Base-by-base conservation (phyloP, 176 grass and related monocot genomes). In the Coix lacrymajobi region DNA sequence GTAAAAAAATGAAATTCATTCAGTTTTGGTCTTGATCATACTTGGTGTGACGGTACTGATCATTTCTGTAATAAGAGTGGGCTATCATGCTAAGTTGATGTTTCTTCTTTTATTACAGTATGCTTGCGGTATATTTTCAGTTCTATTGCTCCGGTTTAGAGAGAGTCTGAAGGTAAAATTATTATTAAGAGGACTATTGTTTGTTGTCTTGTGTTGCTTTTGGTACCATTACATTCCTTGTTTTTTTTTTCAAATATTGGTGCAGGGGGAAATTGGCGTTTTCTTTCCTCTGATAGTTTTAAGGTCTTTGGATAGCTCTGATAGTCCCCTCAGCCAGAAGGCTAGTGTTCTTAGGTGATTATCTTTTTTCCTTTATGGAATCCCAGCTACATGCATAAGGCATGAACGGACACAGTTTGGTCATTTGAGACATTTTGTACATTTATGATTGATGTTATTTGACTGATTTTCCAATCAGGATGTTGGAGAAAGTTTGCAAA, bases 401-500 rank as follows among this genome's bases (percentile, higher is more conserved):
- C 26, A 37, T 68, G 76, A 75, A 68, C 25, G 62, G 11, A 70
- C 67, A 71, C 68, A 40, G 24, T 17, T 71, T 68, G 33, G 37
- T 43, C 37, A 4, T 71, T 71, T 1, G 41, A 71, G 68, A 71
- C 41, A 71, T 69, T 22, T 49, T 13, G 28, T 66, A 19, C 32
- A 32, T 78, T 6, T 68, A 24, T 77, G 7, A 58, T 51, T 89
- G 31, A 85, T 83, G 26, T 81, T 76, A 57, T 85, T 48, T 77
- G 36, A 62, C 79, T 77, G 24, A 74, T 79, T 82, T 89, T 54
- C 54, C 32, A 92, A 79, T 62, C 81, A 99, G 97, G 88, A 94
- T 96, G 91, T 86, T 99, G 70, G 97, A 99, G 88, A 99, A 99
- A 87, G 93, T 96, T 39, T 99, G 97, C 75, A 99, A 94, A 90